Conservation (phyloP, 305 asterid species). For the Rubia tinctorum region DNA sequence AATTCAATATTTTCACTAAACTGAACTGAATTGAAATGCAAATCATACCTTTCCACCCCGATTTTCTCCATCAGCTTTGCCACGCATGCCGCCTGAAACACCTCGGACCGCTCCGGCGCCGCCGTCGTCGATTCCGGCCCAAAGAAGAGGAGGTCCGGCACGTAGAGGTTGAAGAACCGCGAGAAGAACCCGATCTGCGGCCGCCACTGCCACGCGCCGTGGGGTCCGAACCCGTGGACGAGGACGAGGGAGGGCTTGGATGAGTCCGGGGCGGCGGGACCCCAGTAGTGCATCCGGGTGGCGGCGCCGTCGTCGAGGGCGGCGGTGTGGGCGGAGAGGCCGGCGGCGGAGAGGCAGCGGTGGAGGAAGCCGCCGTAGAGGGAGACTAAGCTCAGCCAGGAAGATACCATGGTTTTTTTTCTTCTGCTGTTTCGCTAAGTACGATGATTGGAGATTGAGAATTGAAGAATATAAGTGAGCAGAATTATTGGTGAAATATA, state of each 20-base stretch:
- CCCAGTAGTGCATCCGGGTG: conserved; percentile 62
- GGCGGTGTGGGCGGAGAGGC: conserved; percentile 44
- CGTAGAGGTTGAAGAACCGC: conserved; percentile 44
- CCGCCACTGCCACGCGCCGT: conserved; percentile 79
- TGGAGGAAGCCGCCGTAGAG: conserved; percentile 47
- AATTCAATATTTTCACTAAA: no score
- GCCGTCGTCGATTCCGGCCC: conserved; percentile 43
- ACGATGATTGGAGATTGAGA: background rate
- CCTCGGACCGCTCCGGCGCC: conserved; percentile 55
- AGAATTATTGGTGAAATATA: background rate
- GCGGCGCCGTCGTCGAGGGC: conserved; percentile 58
- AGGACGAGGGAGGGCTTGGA: conserved; percentile 56
- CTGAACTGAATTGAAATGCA: no score
- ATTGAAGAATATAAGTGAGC: background rate
- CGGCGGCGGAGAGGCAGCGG: conserved; percentile 45
- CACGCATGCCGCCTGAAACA: conserved; percentile 59
- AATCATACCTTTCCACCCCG: conserved; percentile 26
- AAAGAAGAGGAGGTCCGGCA: conserved; percentile 69
- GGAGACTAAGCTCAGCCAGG: conserved; percentile 58
- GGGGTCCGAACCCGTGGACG: conserved; percentile 79
- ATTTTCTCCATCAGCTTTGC: conserved; percentile 41
- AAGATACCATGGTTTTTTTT: conserved; percentile 17
- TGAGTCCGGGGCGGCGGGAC: conserved; percentile 31
- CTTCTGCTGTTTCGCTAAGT: background rate
- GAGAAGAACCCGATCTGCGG: conserved; percentile 48